Conservation (phyloP, 306 rosid genomes). For the Potentilla sterilis region DNA sequence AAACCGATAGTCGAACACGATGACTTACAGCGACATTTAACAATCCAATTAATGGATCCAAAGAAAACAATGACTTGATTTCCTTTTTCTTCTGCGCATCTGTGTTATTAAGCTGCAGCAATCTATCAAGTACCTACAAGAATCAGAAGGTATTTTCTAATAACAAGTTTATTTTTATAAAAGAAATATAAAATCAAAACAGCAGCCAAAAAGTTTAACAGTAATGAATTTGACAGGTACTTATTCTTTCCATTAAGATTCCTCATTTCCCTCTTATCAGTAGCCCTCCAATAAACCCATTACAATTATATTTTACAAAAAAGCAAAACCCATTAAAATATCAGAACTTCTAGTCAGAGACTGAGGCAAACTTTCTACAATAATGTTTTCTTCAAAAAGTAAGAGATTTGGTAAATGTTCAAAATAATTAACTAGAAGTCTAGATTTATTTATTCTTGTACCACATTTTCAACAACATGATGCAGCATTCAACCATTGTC, state of each 20-base stretch:
- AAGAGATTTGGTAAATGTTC: background rate
- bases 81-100: conserved; percentile 19
- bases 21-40: conserved; percentile 82
- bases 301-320: background rate
- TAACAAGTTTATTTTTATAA: conserved; percentile 7
- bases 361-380: background rate
- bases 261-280: background rate
- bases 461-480: background rate
- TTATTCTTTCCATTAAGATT: background rate
- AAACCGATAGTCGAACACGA: background rate
- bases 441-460: background rate
- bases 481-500: background rate
- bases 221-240: background rate
- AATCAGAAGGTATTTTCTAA: conserved; percentile 20
- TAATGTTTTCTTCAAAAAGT: background rate
- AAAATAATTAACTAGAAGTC: too few relatives aligned
- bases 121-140: conserved; percentile 67
- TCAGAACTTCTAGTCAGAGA: background rate
- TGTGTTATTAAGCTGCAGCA: conserved; percentile 50
- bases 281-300: background rate
- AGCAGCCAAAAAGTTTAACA: background rate
- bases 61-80: conserved; percentile 31
- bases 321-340: background rate
- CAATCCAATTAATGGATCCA: conserved; percentile 68
- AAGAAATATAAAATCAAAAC: background rate